phyloP scores from a whole-genome alignment of 1,284 basidiomycete genomes.

The Papiliotrema terrestris region DNA sequence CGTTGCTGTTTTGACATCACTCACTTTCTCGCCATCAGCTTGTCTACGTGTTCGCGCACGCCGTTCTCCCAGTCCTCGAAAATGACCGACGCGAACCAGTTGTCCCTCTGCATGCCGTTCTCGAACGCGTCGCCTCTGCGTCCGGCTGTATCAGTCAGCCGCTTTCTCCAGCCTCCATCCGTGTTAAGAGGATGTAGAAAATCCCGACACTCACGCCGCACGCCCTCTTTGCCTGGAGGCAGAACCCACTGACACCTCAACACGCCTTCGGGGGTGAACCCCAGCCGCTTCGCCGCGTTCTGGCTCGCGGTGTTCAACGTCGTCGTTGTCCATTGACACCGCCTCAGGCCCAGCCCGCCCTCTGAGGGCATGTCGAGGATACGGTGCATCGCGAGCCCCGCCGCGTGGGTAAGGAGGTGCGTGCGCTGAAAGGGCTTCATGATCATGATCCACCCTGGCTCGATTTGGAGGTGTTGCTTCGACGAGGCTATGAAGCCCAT shows the following conservation, averaged over 20 bases:
- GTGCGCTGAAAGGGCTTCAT: conserved; percentile 35
- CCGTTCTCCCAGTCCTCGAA: conserved; percentile 43
- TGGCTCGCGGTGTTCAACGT: conserved; percentile 29
- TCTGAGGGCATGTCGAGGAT: conserved; percentile 30
- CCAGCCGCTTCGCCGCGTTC: conserved; percentile 30
- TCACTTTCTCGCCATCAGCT: conserved; percentile 22
- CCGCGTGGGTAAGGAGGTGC: conserved; percentile 40
- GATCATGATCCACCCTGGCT: conserved; percentile 41
- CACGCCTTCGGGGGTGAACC: conserved; percentile 33
- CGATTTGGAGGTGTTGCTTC: conserved; percentile 26
- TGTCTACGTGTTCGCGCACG: conserved; percentile 33
- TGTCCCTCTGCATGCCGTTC: conserved; percentile 19
- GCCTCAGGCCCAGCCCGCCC: conserved; percentile 37
- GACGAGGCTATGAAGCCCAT: conserved; percentile 29
- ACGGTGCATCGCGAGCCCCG: conserved; percentile 37
- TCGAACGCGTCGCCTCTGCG: conserved; percentile 1
- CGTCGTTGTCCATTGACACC: conserved; percentile 42
- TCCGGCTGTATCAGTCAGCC: neutral
- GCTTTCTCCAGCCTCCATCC: too few relatives aligned
- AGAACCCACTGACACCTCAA: conserved; percentile 29
- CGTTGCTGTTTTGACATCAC: too few relatives aligned
- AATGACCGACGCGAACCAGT: conserved; percentile 33
- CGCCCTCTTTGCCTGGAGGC: conserved; percentile 27
- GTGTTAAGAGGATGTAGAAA: neutral
- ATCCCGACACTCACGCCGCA: conserved; percentile 26